Conservation (phyloP, 805 yeast species). For the Nakazawaea populi region DNA sequence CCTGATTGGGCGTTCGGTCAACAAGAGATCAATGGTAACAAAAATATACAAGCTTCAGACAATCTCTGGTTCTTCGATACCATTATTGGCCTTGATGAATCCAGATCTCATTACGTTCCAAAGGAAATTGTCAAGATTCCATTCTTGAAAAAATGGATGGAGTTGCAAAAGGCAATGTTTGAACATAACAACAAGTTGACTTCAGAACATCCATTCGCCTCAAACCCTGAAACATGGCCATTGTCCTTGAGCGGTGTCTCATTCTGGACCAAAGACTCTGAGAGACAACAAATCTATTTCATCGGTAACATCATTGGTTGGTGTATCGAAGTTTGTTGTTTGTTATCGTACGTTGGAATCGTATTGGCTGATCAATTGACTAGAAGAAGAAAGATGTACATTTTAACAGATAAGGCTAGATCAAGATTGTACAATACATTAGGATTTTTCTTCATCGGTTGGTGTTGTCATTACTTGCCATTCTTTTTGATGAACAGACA, state of each 20-base stretch:
- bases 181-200: constrained; percentile 83
- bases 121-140: constrained; percentile 57
- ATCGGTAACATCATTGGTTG: constrained; percentile 88
- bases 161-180: constrained; percentile 85
- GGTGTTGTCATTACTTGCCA: constrained; percentile 87
- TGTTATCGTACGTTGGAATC: constrained; percentile 59
- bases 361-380: constrained; percentile 71
- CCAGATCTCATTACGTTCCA: constrained; percentile 59
- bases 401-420: constrained; percentile 57
- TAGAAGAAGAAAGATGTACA: constrained; percentile 59
- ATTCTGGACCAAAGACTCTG: constrained; percentile 79
- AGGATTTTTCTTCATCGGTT: constrained; percentile 80
- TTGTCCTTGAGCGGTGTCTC: constrained; percentile 85
- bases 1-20: constrained; percentile 96
- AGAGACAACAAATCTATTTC: constrained; percentile 75
- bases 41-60: constrained; percentile 59
- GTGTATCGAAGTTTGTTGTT: constrained; percentile 70
- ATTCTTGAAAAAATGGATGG: constrained; percentile 84
- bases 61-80: constrained; percentile 75
- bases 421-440: constrained; percentile 71
- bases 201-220: constrained; percentile 92
- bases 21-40: constrained; percentile 93
- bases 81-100: constrained; percentile 59
- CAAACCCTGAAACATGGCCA: constrained; percentile 92
- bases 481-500: constrained; percentile 91